These are phyloP conservation scores for Citropsis articulata DNA, from an alignment of 345 rosid genomes.

Conservation along the genomic window DNA sequence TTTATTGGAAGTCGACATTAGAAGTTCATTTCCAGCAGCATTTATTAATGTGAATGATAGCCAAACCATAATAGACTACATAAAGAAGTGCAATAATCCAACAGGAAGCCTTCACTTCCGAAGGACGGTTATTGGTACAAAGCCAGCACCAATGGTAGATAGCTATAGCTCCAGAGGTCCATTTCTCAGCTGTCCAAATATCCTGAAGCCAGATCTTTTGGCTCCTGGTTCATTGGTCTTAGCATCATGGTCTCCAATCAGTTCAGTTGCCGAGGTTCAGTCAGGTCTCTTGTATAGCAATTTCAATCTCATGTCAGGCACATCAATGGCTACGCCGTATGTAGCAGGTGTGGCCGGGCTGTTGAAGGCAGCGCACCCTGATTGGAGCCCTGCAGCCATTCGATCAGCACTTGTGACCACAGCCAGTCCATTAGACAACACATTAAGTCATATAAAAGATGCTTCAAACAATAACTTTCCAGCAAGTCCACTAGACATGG, in stretches of 20 bases:
- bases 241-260: slow-evolving; percentile 44
- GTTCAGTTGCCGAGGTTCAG: slow-evolving; percentile 19
- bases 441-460: slow-evolving; percentile 33
- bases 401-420: slow-evolving; percentile 55
- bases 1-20: slow-evolving; percentile 20
- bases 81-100: slow-evolving; percentile 21
- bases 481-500: slow-evolving; percentile 60
- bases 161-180: slow-evolving; percentile 51
- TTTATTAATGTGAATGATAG: slow-evolving; percentile 27
- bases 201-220: slow-evolving; percentile 42
- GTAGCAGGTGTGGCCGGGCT: slow-evolving; percentile 45
- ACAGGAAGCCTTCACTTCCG: slow-evolving; percentile 30
- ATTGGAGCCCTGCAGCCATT: slow-evolving; percentile 47
- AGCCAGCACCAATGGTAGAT: slow-evolving; percentile 42
- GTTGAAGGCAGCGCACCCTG: slow-evolving; percentile 34
- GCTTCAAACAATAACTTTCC: slow-evolving; percentile 15
- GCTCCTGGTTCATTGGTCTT: slow-evolving; percentile 42
- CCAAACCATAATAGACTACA: slow-evolving; percentile 25
- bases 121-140: slow-evolving; percentile 30
- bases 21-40: slow-evolving; percentile 34
- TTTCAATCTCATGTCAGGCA: slow-evolving; percentile 41
- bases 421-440: slow-evolving; percentile 35
- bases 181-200: slow-evolving; percentile 26
- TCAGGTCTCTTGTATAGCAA: slow-evolving; percentile 26
- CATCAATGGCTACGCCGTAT: slow-evolving; percentile 51